phyloP scores from a whole-genome alignment of 495 filamentous ascomycete genomes.

The Cudoniella acicularis region DNA sequence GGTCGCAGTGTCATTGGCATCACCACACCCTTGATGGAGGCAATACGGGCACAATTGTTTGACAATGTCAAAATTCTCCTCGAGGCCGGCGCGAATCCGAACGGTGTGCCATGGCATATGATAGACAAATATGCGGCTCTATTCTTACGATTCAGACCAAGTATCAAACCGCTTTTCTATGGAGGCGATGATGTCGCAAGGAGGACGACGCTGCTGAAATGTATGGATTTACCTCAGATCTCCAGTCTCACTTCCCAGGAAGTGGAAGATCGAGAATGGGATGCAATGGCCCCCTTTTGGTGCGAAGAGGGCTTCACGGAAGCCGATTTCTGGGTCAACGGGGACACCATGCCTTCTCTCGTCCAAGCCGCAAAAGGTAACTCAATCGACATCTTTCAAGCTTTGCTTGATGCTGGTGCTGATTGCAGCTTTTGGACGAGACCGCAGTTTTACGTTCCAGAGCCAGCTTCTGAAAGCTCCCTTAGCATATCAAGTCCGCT shows the following conservation, averaged over 20 bases:
- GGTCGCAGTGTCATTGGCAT: slow-evolving; percentile 6
- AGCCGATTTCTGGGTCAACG: neutral
- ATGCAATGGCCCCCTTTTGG: slow-evolving; percentile 13
- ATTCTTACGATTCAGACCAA: slow-evolving; percentile 15
- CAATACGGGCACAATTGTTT: neutral
- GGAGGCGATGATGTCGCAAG: slow-evolving; percentile 3
- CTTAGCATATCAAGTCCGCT: slow-evolving; percentile 16
- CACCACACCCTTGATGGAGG: slow-evolving; percentile 16
- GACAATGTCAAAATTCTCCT: slow-evolving; percentile 9
- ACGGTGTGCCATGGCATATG: slow-evolving; percentile 11
- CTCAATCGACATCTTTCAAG: slow-evolving; percentile 7
- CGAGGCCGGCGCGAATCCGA: slow-evolving; percentile 5
- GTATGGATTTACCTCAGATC: slow-evolving; percentile 11
- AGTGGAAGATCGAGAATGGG: slow-evolving; percentile 13
- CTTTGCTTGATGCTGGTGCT: slow-evolving; percentile 7
- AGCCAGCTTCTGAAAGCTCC: neutral
- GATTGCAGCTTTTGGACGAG: slow-evolving; percentile 13
- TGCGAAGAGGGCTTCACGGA: slow-evolving; percentile 12
- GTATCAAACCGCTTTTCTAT: neutral
- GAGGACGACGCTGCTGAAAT: neutral
- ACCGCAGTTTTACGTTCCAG: neutral
- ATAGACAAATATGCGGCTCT: slow-evolving; percentile 8
- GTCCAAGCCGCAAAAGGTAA: slow-evolving; percentile 12
- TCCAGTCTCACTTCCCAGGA: slow-evolving; percentile 13
- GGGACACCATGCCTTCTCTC: slow-evolving; percentile 15